phyloP scores from a whole-genome alignment of 495 filamentous ascomycete species.

The Aspergillus indologenus region DNA sequence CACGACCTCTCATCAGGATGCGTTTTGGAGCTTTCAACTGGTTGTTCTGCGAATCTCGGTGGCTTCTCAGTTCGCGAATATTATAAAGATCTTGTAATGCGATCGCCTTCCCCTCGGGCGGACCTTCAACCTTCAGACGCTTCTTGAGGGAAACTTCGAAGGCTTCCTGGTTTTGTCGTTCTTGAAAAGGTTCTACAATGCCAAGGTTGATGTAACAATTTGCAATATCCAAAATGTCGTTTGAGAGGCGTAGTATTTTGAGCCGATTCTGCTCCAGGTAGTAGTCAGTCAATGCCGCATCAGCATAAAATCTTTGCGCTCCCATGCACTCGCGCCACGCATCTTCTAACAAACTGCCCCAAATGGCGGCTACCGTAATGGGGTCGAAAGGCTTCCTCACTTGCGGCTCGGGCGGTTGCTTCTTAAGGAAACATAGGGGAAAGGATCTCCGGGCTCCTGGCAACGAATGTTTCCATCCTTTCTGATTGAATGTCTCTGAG shows the following conservation, averaged over 20 bases:
- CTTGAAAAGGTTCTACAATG: slow-evolving; percentile 10
- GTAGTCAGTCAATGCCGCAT: slow-evolving; percentile 6
- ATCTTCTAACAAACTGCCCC: neutral
- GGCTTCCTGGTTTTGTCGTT: neutral
- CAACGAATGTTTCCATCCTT: neutral
- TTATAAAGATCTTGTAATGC: slow-evolving; percentile 5
- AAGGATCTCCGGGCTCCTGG: neutral
- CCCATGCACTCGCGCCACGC: slow-evolving; percentile 10
- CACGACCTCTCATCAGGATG: slow-evolving; percentile 42
- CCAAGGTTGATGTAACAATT: slow-evolving; percentile 23
- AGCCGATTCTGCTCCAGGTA: slow-evolving; percentile 4
- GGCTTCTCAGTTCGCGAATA: neutral
- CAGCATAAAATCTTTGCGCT: slow-evolving; percentile 13
- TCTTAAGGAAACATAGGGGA: neutral
- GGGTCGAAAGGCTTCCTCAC: neutral
- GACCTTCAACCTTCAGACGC: slow-evolving; percentile 5
- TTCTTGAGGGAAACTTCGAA: slow-evolving; percentile 5
- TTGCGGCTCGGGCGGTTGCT: neutral
- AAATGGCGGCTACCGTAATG: neutral
- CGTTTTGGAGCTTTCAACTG: slow-evolving; percentile 9
- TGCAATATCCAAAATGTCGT: slow-evolving; percentile 14
- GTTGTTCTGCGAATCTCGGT: neutral
- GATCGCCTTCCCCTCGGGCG: slow-evolving; percentile 1
- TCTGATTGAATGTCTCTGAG: neutral
- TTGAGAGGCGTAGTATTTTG: slow-evolving; percentile 27